Base-by-base conservation (phyloP, 495 filamentous ascomycete genomes). In the Cercophora scortea region DNA sequence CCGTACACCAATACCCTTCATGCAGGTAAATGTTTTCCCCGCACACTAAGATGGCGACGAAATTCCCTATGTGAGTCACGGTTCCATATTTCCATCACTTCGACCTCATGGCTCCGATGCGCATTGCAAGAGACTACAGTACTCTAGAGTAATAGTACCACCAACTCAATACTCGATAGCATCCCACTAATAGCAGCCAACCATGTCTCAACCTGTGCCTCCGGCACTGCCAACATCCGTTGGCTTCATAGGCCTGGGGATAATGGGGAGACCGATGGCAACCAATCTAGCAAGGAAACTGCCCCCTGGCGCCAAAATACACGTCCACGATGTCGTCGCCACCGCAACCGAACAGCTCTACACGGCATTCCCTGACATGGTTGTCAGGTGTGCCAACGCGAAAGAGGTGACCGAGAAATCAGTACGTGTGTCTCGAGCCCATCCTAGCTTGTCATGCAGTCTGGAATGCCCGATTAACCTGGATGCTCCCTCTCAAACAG, bases 261-360 rank as follows among this genome's bases (percentile, higher is more conserved):
- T 52, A 4, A 66, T 62, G 75, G 74, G 74, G 25, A 75, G 64
- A 55, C 71, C 71, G 5, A 78, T 78, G 75, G 73, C 68, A 1
- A 59, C 59, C 52, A 78, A 78, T 55, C 67, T 78, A 0, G 70
- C 69, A 44, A 53, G 57, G 13, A 72, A 71, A 52, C 57, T 75
- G n/a, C 56, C 67, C 9, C 41, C 55, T 1, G 62, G 61, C 5
- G 65, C 74, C 43, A 58, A 50, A n/a, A 60, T 78, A 11, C 49
- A 71, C 52, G 60, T 76, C 16, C 59, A 72, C 51, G 75, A 78
- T 54, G 57, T 78, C 42, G 68, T 69, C 44, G 52, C 48, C 4
- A 60, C 52, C 8, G 63, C 66, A n/a, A 58, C 62, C 0, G 57
- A 65, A 6, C 54, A 67, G 39, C 62, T 73, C 47, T 51, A 52